Evolutionary conservation across 345 rosid genomes (phyloP).

Genomic region (Gossypium mustelinum): DNA sequence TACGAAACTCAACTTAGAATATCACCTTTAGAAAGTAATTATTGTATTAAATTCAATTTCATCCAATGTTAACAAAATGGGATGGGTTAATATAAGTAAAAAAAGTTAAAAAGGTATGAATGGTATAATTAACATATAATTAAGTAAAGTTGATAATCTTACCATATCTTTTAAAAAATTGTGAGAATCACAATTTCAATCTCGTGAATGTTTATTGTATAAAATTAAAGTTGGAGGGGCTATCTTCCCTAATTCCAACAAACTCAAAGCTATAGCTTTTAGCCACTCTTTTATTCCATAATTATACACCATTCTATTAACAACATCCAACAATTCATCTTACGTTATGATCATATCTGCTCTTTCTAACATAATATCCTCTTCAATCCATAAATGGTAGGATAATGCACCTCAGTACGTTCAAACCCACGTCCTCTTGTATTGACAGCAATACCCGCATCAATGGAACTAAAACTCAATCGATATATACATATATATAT

Average conservation of each 20-base stretch:
- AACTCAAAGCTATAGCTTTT: background rate
- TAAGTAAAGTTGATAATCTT: background rate
- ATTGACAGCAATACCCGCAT: no score
- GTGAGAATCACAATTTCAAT: background rate
- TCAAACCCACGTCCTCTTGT: no score
- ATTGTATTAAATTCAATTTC: no score
- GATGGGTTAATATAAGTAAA: no score
- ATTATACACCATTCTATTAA: background rate
- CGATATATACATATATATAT: no score
- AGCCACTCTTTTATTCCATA: background rate
- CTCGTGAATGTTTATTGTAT: background rate
- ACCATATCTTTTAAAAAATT: background rate
- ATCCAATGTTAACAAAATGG: no score
- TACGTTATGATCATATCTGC: rapidly evolving
- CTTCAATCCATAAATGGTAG: rapidly evolving
- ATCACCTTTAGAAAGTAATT: no score
- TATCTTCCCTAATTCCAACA: background rate
- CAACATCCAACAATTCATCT: background rate
- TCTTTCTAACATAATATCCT: no score
- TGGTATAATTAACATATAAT: background rate
- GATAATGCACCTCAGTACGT: no score
- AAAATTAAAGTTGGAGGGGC: background rate
- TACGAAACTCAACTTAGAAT: no score
- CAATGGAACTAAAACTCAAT: no score
- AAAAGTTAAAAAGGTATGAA: background rate